Evolutionary conservation across 768 basidiomycete species (phyloP).

Genomic region (Suillus clintonianus): DNA sequence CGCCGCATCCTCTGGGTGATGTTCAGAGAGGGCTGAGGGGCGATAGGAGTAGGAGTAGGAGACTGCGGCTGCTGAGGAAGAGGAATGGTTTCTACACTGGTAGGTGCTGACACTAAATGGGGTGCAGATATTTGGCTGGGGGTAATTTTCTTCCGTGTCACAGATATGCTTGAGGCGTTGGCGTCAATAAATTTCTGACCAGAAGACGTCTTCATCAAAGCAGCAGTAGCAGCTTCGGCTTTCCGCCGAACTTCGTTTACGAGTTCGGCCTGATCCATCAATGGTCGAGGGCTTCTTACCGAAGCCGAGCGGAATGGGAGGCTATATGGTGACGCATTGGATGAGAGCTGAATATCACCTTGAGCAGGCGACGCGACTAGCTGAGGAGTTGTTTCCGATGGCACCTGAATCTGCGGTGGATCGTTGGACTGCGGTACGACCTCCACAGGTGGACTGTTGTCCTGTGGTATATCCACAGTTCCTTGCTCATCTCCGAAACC

Average conservation of each 20-base stretch:
- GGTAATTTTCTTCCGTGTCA: constrained; percentile 56
- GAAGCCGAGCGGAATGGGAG: constrained; percentile 32
- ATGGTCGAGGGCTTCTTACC: constrained; percentile 40
- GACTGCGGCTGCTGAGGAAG: constrained; percentile 39
- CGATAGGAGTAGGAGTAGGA: constrained; percentile 27
- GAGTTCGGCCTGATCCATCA: constrained; percentile 55
- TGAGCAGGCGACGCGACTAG: constrained; percentile 28
- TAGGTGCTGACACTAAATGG: constrained; percentile 63
- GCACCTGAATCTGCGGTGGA: constrained; percentile 19
- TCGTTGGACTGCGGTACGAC: constrained; percentile 17
- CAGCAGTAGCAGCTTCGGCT: constrained; percentile 65
- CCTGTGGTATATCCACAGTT: constrained; percentile 7
- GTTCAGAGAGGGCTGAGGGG: constrained; percentile 44
- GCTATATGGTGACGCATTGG: constrained; percentile 16
- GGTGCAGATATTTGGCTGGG: constrained; percentile 68
- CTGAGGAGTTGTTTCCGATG: constrained; percentile 32
- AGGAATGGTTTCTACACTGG: constrained; percentile 68
- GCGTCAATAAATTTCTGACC: constrained; percentile 41
- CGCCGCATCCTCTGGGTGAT: constrained; percentile 75
- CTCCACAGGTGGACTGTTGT: constrained; percentile 13
- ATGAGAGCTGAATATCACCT: constrained; percentile 11
- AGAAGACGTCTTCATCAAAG: constrained; percentile 54
- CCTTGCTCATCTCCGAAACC: constrained; percentile 55
- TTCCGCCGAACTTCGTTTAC: constrained; percentile 67
- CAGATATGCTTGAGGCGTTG: constrained; percentile 43